These are phyloP conservation scores for Drechslera avenae DNA, from an alignment of 2,329 filamentous ascomycete genomes.

Conservation along the genomic window DNA sequence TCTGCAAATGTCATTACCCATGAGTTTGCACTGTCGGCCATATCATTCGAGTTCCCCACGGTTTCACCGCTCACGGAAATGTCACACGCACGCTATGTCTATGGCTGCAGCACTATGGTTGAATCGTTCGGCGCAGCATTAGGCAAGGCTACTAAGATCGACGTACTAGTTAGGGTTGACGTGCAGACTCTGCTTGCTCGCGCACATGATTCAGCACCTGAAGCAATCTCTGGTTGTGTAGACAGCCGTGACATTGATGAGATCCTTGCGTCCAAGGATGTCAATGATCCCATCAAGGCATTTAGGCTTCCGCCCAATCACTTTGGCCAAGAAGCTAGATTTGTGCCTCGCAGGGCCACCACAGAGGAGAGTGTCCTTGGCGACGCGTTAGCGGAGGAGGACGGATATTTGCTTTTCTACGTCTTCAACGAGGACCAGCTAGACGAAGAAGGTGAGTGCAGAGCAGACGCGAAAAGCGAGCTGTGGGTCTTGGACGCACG, in stretches of 20 bases:
- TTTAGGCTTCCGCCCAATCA: slow-evolving; percentile 66
- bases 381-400: slow-evolving; percentile 58
- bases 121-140: slow-evolving; percentile 64
- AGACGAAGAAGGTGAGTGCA: slow-evolving; percentile 55
- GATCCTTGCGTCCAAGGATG: slow-evolving; percentile 52
- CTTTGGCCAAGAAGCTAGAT: slow-evolving; percentile 71
- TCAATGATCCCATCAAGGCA: slow-evolving; percentile 62
- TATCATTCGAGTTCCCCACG: slow-evolving; percentile 72
- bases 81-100: slow-evolving; percentile 64
- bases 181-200: slow-evolving; percentile 58
- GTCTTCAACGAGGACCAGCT: slow-evolving; percentile 73
- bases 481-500: slow-evolving; percentile 71
- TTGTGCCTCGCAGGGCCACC: slow-evolving; percentile 55
- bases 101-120: slow-evolving; percentile 67
- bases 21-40: slow-evolving; percentile 68
- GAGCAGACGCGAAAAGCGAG: slow-evolving; percentile 56
- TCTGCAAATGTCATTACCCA: slow-evolving; percentile 56
- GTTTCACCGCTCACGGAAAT: slow-evolving; percentile 62
- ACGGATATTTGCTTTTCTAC: slow-evolving; percentile 70
- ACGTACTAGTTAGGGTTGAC: slow-evolving; percentile 68
- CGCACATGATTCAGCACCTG: slow-evolving; percentile 55
- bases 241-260: slow-evolving; percentile 62
- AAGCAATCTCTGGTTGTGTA: slow-evolving; percentile 64
- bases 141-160: slow-evolving; percentile 69
- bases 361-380: slow-evolving; percentile 11